Conservation (phyloP, 441 rosid species). For the Omphalea diandra region DNA sequence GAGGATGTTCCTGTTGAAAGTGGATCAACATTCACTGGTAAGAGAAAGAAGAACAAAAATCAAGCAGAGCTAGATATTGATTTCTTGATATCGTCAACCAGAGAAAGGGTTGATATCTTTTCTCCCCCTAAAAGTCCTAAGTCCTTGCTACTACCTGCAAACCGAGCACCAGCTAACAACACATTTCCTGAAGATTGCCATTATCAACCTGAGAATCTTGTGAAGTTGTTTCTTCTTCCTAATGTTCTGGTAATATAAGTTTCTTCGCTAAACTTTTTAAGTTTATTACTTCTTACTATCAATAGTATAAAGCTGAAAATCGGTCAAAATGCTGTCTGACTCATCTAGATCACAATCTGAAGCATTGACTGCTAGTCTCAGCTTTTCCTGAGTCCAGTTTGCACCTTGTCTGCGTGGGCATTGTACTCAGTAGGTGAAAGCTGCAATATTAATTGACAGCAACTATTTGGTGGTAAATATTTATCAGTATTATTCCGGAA, state of each 20-base stretch:
- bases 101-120: constrained; percentile 49
- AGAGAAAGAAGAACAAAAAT: constrained; percentile 27
- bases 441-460: background rate
- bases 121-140: constrained; percentile 62
- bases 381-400: background rate
- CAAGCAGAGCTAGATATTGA: constrained; percentile 38
- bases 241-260: constrained; percentile 45
- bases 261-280: background rate
- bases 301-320: constrained; percentile 1
- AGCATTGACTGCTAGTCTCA: background rate
- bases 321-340: background rate
- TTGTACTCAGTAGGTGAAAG: background rate
- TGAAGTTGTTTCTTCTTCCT: constrained; percentile 73
- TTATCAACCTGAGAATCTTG: constrained; percentile 78
- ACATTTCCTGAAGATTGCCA: constrained; percentile 82
- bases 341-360: too few species aligned
- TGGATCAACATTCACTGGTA: constrained; percentile 25
- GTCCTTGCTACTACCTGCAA: constrained; percentile 53
- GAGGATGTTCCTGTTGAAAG: constrained; percentile 20
- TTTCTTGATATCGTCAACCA: constrained; percentile 35
- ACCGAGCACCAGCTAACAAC: constrained; percentile 45
- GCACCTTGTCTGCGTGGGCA: background rate
- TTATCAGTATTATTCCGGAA: background rate
- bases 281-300: background rate
- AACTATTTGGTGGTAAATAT: background rate